Evolutionary conservation across 1,284 basidiomycete species (phyloP), one percentile per base, ranked within the genome.

Genomic region (Chalciporus piperatoides): DNA sequence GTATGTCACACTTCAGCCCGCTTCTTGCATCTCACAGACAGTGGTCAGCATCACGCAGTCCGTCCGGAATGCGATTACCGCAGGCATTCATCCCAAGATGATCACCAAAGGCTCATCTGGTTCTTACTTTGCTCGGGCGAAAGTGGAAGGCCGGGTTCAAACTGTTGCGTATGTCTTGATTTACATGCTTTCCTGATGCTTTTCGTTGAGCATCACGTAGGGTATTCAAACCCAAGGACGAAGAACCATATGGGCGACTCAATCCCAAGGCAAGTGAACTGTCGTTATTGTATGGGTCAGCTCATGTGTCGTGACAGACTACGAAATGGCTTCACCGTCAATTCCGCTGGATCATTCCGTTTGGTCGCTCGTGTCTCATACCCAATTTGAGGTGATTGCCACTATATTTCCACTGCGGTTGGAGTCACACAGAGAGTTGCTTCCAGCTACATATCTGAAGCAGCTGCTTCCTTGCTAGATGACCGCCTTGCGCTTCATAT

Each of bases 301-400:
- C 48, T 53, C 41, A 65, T 7, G 21, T 2, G n/a, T 37, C 14
- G 23, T 7, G 3, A 24, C 40, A 92, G 82, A 90, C 90, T 7
- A 90, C 86, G n/a, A 92, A 93, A 74, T 92, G 90, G 90, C 68
- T 92, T 12, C 91, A 93, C 68, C 79, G 90, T 54, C 84, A 90
- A 65, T 85, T 93, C 59, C 78, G 85, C 51, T 91, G 83, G 82
- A 81, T 90, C 44, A 88, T 88, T 59, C 86, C 85, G n/a, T 92
- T 92, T 58, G 90, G 91, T 15, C 76, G 91, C 37, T 79, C 85
- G 30, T 92, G 90, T 62, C 77, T 92, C 42, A 90, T 92, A 62
- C 91, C 91, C 17, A 91, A 92, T 66, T 70, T 92, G 23, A 90
- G 87, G 88, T 86, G 49, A 44, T 59, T 48, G 7, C 49, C 21